Percentiles rank a stretch among this genome's conserved stretches.
Evolutionary conservation across 2,329 filamentous ascomycete species (phyloP).

Genomic region (Penicillium sp.): DNA sequence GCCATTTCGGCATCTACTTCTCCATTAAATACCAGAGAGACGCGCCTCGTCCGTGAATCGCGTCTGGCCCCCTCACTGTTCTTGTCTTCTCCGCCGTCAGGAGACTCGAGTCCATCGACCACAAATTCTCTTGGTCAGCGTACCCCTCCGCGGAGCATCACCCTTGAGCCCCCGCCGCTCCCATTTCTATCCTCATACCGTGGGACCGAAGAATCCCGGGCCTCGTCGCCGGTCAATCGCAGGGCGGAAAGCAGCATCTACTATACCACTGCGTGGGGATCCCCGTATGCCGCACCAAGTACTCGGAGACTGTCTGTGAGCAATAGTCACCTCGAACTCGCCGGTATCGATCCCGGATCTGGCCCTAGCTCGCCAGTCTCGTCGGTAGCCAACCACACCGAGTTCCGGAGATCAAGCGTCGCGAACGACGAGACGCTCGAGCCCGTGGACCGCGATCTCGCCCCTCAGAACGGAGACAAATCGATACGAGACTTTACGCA

Average conservation of each 20-base stretch:
- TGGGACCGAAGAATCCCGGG: conserved; percentile 35
- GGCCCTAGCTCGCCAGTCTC: conserved; percentile 37
- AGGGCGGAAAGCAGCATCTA: conserved; percentile 53
- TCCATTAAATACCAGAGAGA: conserved; percentile 29
- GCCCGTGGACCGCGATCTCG: conserved; percentile 26
- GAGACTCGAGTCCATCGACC: conserved; percentile 38
- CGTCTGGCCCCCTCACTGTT: conserved; percentile 32
- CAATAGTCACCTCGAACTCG: conserved; percentile 49
- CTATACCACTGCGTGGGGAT: conserved; percentile 85
- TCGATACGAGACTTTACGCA: conserved; percentile 64
- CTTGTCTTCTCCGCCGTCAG: conserved; percentile 37
- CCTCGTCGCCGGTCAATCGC: conserved; percentile 43
- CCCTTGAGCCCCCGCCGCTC: conserved; percentile 32
- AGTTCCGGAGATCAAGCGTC: conserved; percentile 31
- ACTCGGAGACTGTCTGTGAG: conserved; percentile 42
- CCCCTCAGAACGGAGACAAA: conserved; percentile 30
- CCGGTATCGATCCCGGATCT: conserved; percentile 42
- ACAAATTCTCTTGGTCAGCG: conserved; percentile 35
- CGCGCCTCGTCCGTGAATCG: conserved; percentile 31
- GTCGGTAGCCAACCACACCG: conserved; percentile 27
- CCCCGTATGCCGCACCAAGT: conserved; percentile 72
- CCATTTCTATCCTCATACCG: conserved; percentile 36
- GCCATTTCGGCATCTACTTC: conserved; percentile 40
- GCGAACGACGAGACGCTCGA: conserved; percentile 30
- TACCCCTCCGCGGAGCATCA: conserved; percentile 28